phyloP scores from a whole-genome alignment of 345 rosid species.

The Salix brachista region DNA sequence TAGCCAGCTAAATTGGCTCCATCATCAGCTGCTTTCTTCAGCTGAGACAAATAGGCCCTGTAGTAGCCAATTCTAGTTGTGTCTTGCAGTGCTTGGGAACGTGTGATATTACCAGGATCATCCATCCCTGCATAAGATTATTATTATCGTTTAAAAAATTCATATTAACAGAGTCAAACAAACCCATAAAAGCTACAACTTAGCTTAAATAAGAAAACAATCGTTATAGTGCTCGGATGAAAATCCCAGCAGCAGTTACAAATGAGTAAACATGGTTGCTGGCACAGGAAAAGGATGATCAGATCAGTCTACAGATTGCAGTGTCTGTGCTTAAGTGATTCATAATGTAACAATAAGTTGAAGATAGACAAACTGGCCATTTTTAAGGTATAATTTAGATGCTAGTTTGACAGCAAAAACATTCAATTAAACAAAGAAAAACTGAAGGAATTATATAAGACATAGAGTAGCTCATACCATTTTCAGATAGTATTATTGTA shows the following conservation, averaged over 20 bases:
- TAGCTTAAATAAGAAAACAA: neutral
- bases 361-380: too few relatives aligned
- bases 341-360: too few relatives aligned
- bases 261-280: too few relatives aligned
- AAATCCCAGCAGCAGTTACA: too few relatives aligned
- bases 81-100: constrained; percentile 64
- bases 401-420: too few relatives aligned
- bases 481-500: constrained; percentile 71
- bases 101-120: constrained; percentile 75
- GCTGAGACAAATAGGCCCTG: constrained; percentile 61
- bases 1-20: constrained; percentile 85
- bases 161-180: neutral
- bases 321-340: too few relatives aligned
- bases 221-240: too few relatives aligned
- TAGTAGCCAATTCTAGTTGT: constrained; percentile 75
- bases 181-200: neutral
- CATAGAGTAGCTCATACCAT: constrained; percentile 38
- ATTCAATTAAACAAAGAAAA: too few relatives aligned
- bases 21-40: constrained; percentile 75
- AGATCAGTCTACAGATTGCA: too few relatives aligned
- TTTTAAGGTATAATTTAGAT: too few relatives aligned
- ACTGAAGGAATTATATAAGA: too few relatives aligned
- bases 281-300: too few relatives aligned
- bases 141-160: neutral
- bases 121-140: constrained; percentile 63